Evolutionary conservation across 495 filamentous ascomycete species (phyloP).

Genomic region (Penicillium angulare): DNA sequence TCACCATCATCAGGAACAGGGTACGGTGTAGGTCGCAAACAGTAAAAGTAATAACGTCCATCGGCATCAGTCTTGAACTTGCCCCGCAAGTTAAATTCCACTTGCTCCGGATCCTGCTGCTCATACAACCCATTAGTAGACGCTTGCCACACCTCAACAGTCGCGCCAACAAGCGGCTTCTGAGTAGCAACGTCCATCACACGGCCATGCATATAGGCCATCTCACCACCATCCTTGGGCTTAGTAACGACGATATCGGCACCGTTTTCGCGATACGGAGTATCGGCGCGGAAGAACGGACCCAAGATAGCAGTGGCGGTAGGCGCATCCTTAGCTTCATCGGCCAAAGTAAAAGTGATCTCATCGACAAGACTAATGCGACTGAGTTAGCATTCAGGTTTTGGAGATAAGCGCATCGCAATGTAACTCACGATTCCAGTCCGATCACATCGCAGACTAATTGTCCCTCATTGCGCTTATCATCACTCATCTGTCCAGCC

Average conservation of each 20-base stretch:
- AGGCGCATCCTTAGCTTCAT: slow-evolving; percentile 46
- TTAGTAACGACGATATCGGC: slow-evolving; percentile 61
- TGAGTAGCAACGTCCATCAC: slow-evolving; percentile 57
- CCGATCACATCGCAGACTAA: slow-evolving; percentile 71
- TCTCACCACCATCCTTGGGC: slow-evolving; percentile 51
- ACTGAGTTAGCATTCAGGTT: neutral
- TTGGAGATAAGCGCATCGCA: neutral
- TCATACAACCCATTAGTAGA: slow-evolving; percentile 78
- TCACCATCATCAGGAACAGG: slow-evolving; percentile 68
- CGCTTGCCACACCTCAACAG: slow-evolving; percentile 76
- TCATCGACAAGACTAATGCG: slow-evolving; percentile 62
- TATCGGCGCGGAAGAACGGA: slow-evolving; percentile 73
- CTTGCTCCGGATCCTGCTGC: slow-evolving; percentile 70
- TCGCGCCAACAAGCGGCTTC: slow-evolving; percentile 58
- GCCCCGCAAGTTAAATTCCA: slow-evolving; percentile 72
- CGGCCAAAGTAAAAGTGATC: slow-evolving; percentile 66
- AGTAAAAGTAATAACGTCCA: slow-evolving; percentile 66
- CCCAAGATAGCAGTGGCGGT: slow-evolving; percentile 75
- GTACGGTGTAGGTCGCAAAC: slow-evolving; percentile 68
- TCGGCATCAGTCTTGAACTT: slow-evolving; percentile 65
- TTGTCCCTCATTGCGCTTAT: slow-evolving; percentile 71
- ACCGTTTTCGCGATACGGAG: slow-evolving; percentile 61
- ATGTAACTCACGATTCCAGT: slow-evolving; percentile 56
- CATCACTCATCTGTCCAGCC: slow-evolving; percentile 68
- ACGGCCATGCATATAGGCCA: slow-evolving; percentile 61